Conservation (phyloP, 257 asterid genomes). For the Sherardia arvensis region DNA sequence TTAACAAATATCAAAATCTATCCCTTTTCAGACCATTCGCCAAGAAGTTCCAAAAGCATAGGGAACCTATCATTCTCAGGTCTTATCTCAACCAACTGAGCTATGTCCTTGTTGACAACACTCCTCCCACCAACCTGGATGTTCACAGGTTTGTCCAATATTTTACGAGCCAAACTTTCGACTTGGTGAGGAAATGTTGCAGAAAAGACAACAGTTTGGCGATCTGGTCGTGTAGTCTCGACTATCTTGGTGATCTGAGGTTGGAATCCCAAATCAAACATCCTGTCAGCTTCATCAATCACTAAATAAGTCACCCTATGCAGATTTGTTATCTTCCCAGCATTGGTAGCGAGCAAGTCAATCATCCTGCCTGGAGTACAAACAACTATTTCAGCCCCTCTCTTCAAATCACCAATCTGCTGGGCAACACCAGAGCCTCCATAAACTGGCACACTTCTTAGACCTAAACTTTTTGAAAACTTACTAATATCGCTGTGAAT, state of each 20-base stretch:
- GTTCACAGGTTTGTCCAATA: conserved; percentile 71
- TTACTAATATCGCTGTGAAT: conserved; percentile 70
- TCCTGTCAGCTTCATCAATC: conserved; percentile 92
- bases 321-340: conserved; percentile 77
- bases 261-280: conserved; percentile 96
- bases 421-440: conserved; percentile 96
- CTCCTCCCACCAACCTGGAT: conserved; percentile 90
- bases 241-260: conserved; percentile 86
- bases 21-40: conserved; percentile 88
- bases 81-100: conserved; percentile 79
- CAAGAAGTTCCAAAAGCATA: conserved; percentile 60
- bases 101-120: conserved; percentile 82
- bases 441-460: conserved; percentile 73
- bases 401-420: conserved; percentile 78
- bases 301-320: conserved; percentile 86
- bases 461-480: conserved; percentile 60
- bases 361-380: conserved; percentile 96
- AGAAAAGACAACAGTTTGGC: conserved; percentile 83
- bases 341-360: conserved; percentile 76
- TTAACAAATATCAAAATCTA: conserved; percentile 71
- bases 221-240: conserved; percentile 77
- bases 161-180: conserved; percentile 79
- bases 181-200: conserved; percentile 95
- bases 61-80: conserved; percentile 80
- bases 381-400: conserved; percentile 88